Evolutionary conservation across 108 stramenopile species (phyloP).

Genomic region (Discostella stelligeroides): DNA sequence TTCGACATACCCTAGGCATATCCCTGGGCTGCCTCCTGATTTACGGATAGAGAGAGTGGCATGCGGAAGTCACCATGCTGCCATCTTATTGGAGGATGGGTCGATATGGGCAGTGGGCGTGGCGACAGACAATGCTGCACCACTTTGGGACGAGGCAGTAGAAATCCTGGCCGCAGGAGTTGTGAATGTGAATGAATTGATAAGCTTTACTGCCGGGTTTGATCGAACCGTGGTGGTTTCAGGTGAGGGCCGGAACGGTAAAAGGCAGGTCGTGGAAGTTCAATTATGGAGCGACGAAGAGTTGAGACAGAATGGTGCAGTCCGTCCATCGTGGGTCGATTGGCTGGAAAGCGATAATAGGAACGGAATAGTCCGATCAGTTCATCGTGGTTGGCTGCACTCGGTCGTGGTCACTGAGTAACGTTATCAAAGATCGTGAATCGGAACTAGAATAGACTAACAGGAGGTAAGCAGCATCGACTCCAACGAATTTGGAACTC

Average conservation of each 20-base stretch:
- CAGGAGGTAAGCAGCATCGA: slow-evolving; percentile 25
- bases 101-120: slow-evolving; percentile 84
- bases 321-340: slow-evolving; percentile 78
- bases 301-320: slow-evolving; percentile 60
- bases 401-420: slow-evolving; percentile 67
- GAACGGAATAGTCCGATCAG: slow-evolving; percentile 43
- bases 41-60: slow-evolving; percentile 59
- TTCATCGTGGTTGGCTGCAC: slow-evolving; percentile 87
- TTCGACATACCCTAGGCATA: slow-evolving; percentile 52
- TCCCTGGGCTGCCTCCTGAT: slow-evolving; percentile 64
- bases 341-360: slow-evolving; percentile 30
- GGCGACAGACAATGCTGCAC: slow-evolving; percentile 67
- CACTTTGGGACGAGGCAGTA: slow-evolving; percentile 71
- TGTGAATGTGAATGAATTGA: slow-evolving; percentile 53
- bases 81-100: slow-evolving; percentile 83
- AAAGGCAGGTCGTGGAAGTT: slow-evolving; percentile 64
- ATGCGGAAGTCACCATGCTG: slow-evolving; percentile 86
- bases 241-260: slow-evolving; percentile 42
- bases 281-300: slow-evolving; percentile 81
- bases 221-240: slow-evolving; percentile 80
- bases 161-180: slow-evolving; percentile 65
- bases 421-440: slow-evolving; percentile 16
- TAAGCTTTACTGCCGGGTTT: slow-evolving; percentile 77
- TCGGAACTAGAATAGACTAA: slow-evolving; percentile 3
- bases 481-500: too few species aligned